A percentile compares a stretch with the other conserved stretches of the same genome.
These are phyloP conservation scores for Pseudozyma sp. DNA, from an alignment of 1,284 basidiomycete genomes.

Conservation along the genomic window DNA sequence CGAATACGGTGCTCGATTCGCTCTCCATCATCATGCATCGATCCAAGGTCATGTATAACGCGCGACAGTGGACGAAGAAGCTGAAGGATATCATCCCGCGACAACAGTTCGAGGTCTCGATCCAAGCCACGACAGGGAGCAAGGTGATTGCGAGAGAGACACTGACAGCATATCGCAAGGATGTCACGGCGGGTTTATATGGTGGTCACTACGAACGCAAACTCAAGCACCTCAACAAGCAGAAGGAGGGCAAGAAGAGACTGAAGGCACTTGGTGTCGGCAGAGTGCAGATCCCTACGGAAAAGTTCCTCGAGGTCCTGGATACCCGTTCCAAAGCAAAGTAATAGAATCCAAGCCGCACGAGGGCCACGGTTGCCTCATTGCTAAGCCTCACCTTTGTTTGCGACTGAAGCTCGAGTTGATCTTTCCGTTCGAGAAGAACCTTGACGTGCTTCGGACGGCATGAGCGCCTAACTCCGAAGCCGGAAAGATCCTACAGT, in stretches of 20 bases:
- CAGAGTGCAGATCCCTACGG: constrained; percentile 60
- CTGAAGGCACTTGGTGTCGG: constrained; percentile 63
- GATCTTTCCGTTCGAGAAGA: too few relatives aligned
- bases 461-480: too few relatives aligned
- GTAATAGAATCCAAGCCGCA: constrained; percentile 1
- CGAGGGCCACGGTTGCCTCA: too few relatives aligned
- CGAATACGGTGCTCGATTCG: constrained; percentile 62
- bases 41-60: constrained; percentile 54
- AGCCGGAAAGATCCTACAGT: constrained; percentile 1
- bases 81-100: constrained; percentile 75
- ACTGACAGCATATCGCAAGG: constrained; percentile 71
- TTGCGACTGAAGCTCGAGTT: background rate
- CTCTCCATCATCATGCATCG: constrained; percentile 64
- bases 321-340: constrained; percentile 44
- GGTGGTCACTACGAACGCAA: constrained; percentile 75
- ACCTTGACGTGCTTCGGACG: too few relatives aligned
- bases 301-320: constrained; percentile 47
- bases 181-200: constrained; percentile 93
- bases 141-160: constrained; percentile 90
- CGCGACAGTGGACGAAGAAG: constrained; percentile 58
- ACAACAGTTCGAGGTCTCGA: constrained; percentile 86
- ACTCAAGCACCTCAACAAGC: constrained; percentile 63
- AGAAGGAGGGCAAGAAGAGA: constrained; percentile 66
- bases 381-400: too few relatives aligned
- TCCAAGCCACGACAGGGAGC: constrained; percentile 76